Base-by-base conservation (phyloP, 352 stramenopile genomes). In the Thraustotheca clavata region DNA sequence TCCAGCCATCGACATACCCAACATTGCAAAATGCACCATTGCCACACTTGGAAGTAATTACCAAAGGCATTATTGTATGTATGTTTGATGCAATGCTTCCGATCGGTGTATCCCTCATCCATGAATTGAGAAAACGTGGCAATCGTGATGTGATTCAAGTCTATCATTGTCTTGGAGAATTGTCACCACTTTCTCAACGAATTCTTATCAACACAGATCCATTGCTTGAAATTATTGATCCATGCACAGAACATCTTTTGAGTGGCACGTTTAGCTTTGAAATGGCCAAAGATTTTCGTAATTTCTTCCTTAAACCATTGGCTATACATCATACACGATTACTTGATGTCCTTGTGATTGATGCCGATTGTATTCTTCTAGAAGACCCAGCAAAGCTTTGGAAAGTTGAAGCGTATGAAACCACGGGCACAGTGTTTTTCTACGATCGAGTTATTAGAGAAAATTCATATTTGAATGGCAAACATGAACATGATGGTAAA, bases 271-370 rank as follows among this genome's bases (percentile, higher is more conserved):
- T 55, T 20, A 54, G 46, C 24, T 18, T 36, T 4, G 47, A 74
- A 14, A 62, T 63, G 1, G 69, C 69, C 0, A 61, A 68, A n/a
- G 71, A 57, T 16, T 86, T 88, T 62, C 62, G 69, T 47, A 86
- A 73, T 59, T 86, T 75, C 60, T 88, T 74, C 72, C 67, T 86
- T 67, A 85, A 88, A 52, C 79, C 79, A 5, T 63, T 88, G 16
- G 74, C 77, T 8, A 35, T 88, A 26, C 73, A 76, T 39, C 60
- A 43, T 40, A 55, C 47, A 74, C 12, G 31, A 43, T 16, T 73
- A 71, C 49, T 67, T 9, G 8, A 69, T 11, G 22, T 69, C 22
- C 55, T 69, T 0, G 38, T 69, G 34, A 22, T 69, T 35, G 62
- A 69, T 40, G 62, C 55, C 20, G 62, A 69, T 27, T 36, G 55